Conservation (phyloP, 768 basidiomycete species). For the Pleurotus ostreatus region DNA sequence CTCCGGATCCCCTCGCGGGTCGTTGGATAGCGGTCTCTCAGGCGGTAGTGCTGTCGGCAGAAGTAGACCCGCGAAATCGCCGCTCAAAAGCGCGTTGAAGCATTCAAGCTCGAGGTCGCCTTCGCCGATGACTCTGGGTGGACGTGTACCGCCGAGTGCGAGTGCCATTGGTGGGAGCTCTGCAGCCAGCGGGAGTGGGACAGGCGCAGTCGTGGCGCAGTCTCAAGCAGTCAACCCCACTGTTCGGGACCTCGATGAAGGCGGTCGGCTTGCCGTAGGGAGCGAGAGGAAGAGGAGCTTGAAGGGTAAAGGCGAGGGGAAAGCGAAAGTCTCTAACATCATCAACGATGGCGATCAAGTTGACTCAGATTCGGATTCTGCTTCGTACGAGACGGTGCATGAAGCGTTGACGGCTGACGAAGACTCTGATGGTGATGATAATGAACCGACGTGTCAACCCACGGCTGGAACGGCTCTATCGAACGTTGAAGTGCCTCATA, state of each 20-base stretch:
- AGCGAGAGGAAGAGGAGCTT: neutral
- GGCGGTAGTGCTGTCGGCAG: neutral
- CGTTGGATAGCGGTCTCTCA: neutral
- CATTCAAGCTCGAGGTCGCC: slow-evolving; percentile 49
- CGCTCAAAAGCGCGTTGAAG: slow-evolving; percentile 62
- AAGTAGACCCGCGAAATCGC: slow-evolving; percentile 36
- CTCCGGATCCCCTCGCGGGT: neutral
- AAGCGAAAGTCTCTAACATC: slow-evolving; percentile 9
- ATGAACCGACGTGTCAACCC: too few relatives aligned
- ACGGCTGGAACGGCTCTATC: too few relatives aligned
- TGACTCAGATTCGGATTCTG: slow-evolving; percentile 17
- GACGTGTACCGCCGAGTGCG: neutral
- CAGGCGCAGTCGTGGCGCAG: too few relatives aligned
- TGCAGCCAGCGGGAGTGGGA: neutral
- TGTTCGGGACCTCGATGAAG: too few relatives aligned
- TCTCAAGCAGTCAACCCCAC: too few relatives aligned
- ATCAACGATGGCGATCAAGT: slow-evolving; percentile 28
- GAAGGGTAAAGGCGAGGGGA: slow-evolving; percentile 16
- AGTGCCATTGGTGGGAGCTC: neutral
- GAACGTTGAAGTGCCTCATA: too few relatives aligned
- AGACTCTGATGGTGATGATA: slow-evolving; percentile 16
- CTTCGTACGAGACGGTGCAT: slow-evolving; percentile 64
- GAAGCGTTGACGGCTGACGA: slow-evolving; percentile 44
- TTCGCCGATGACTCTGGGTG: slow-evolving; percentile 12
- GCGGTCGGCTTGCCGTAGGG: too few relatives aligned